Evolutionary conservation across 2,329 filamentous ascomycete genomes (phyloP).

Genomic region (Raffaelea albimanens): DNA sequence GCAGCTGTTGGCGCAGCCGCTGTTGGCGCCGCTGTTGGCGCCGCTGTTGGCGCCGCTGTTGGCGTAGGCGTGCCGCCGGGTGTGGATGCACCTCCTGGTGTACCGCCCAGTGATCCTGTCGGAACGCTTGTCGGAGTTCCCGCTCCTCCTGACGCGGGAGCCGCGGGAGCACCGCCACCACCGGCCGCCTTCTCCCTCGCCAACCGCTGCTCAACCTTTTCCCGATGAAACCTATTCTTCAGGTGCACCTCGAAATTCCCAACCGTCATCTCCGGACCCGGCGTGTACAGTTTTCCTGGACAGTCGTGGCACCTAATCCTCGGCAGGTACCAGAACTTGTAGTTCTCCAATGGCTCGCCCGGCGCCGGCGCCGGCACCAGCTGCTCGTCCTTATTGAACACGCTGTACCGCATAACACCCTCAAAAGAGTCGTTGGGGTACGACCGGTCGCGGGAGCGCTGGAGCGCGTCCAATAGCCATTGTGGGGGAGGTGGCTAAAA

Average conservation of each 20-base stretch:
- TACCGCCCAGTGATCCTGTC: too few species aligned
- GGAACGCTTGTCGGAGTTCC: too few species aligned
- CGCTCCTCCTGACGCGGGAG: too few species aligned
- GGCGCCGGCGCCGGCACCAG: constrained; percentile 42
- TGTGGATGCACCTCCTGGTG: too few species aligned
- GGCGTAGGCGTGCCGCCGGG: too few species aligned
- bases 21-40: too few species aligned
- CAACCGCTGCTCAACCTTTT: constrained; percentile 52
- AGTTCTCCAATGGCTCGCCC: constrained; percentile 45
- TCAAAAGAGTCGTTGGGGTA: constrained; percentile 83
- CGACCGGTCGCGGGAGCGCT: constrained; percentile 52
- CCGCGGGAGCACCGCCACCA: too few species aligned
- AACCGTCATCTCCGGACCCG: constrained; percentile 73
- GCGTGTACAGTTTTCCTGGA: constrained; percentile 87
- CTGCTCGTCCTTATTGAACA: constrained; percentile 63
- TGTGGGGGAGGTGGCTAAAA: constrained; percentile 78
- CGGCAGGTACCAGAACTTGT: constrained; percentile 74
- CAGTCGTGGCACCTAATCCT: constrained; percentile 89
- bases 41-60: too few species aligned
- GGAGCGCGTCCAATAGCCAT: constrained; percentile 73
- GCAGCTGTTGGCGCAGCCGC: too few species aligned
- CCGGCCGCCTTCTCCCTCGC: constrained; percentile 15
- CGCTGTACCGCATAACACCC: constrained; percentile 81
- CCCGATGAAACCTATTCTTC: constrained; percentile 71
- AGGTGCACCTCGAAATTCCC: constrained; percentile 91